Base-by-base conservation (phyloP, 768 basidiomycete genomes). In the Ramaria sp. region DNA sequence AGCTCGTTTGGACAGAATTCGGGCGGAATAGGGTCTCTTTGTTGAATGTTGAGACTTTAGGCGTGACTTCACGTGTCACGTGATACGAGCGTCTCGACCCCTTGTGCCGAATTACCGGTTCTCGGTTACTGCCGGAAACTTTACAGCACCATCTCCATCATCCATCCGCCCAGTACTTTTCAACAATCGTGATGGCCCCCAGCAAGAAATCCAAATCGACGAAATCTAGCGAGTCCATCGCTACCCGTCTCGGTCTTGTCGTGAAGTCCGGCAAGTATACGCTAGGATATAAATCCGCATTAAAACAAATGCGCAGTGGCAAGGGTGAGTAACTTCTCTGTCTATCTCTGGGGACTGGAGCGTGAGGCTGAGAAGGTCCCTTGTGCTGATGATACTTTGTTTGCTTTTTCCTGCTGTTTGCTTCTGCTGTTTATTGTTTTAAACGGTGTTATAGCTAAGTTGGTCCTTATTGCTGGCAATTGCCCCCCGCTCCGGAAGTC, bases 331-430 rank as follows among this genome's bases (percentile, higher is more conserved):
- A 32, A 30, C 28, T 41, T 24, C 56, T 27, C 18, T n/a, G 12
- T 70, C 69, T 77, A 73, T 78, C 78, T 74, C 69, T 77, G 81
- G 88, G 89, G 90, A 82, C 90, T 91, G 90, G 90, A 92, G 90
- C 90, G 75, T 79, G 76, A 85, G 78, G 92, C 91, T 93, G 91
- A 93, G 92, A 94, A 95, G 90, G 90, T 91, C 88, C 88, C 86
- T 87, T 81, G 71, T 71, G 73, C 88, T 91, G 68, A 91, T 72
- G 8, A 41, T 53, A 57, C 25, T 58, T 47, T 62, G 58, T 66
- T 60, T 52, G 51, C 63, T 48, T 62, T 53, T 59, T 50, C 65
- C 56, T 52, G 20, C 37, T 55, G 61, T 57, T 39, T 60, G 50
- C 41, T 47, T 49, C 27, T 25, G 20, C 30, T 30, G n/a, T 57